Base-by-base conservation (phyloP, 768 basidiomycete genomes). In the Cyclocybe cylindracea region DNA sequence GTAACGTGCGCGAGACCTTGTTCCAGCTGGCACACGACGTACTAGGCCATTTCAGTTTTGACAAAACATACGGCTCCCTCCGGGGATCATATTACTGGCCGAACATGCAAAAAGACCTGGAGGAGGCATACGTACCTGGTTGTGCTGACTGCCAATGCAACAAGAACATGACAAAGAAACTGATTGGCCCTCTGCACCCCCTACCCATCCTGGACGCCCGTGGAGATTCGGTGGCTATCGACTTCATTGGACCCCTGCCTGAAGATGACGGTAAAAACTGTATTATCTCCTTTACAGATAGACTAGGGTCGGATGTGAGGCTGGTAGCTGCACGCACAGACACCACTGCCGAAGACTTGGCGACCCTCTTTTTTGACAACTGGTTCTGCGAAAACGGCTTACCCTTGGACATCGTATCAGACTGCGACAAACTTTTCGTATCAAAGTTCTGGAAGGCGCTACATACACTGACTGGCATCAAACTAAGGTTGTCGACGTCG, bases 311-410 rank as follows among this genome's bases (percentile, higher is more conserved):
- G 0, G 64, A 68, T 14, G 46, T 70, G 14, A 53, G 47, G 0
- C 37, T 69, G 3, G 46, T 62, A 0, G 55, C 65, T 0, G 46
- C 40, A 0, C 39, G 31, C 0, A 56, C 49, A 0, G 47, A 55
- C 19, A 42, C 57, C 10, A 54, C 59, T 2, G 66, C 69, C 0
- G 44, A 44, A 7, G 46, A 63, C 0, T 19, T 65, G 1, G 69
- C 68, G 0, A 41, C 34, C 1, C 16, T 66, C 0, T 63, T 70
- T 16, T 70, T 70, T 32, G 43, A 68, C 32, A 29, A 66, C 6
- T 70, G 65, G 67, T 72, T 68, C 50, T 69, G 67, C 43, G 57
- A 71, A 37, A 70, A 72, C 55, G 71, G 76, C 0, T 37, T 75
- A 0, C 71, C 65, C 56, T 57, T 40, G 29, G 65, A 50, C 57